phyloP scores from a whole-genome alignment of 352 stramenopile genomes.

The Pythium plurisporium region DNA sequence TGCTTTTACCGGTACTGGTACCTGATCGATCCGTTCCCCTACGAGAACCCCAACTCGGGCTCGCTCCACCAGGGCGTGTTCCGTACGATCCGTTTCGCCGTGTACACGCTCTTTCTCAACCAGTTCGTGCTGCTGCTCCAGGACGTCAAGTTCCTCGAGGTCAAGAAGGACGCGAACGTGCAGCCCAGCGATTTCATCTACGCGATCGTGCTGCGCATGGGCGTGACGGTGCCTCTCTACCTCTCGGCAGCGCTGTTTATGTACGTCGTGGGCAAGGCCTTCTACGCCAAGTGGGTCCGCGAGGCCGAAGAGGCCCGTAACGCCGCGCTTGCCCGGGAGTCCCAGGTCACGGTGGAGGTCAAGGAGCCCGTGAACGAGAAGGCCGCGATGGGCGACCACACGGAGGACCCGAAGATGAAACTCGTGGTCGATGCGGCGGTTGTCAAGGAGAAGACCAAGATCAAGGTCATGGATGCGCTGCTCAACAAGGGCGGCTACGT shows the following conservation, averaged over 20 bases:
- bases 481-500: conserved; percentile 77
- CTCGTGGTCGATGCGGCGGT: conserved; percentile 39
- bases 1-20: conserved; percentile 84
- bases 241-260: conserved; percentile 64
- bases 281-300: conserved; percentile 66
- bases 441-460: conserved; percentile 44
- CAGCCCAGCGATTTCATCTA: no score
- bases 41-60: conserved; percentile 77
- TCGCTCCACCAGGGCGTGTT: conserved; percentile 71
- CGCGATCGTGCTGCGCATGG: conserved; percentile 61
- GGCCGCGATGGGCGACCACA: conserved; percentile 11
- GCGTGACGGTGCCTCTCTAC: conserved; percentile 71
- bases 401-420: conserved; percentile 30
- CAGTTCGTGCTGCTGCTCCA: conserved; percentile 72
- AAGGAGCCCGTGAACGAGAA: conserved; percentile 10
- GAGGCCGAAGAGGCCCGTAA: conserved; percentile 63
- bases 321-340: conserved; percentile 38
- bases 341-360: conserved; percentile 28
- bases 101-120: conserved; percentile 62
- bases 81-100: conserved; percentile 69
- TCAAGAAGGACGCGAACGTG: no score
- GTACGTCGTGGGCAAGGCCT: conserved; percentile 72
- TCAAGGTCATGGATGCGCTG: conserved; percentile 51
- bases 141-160: conserved; percentile 82
- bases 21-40: conserved; percentile 81